Conservation (phyloP, 208 protist genomes). For the Novymonas esmeraldas region DNA sequence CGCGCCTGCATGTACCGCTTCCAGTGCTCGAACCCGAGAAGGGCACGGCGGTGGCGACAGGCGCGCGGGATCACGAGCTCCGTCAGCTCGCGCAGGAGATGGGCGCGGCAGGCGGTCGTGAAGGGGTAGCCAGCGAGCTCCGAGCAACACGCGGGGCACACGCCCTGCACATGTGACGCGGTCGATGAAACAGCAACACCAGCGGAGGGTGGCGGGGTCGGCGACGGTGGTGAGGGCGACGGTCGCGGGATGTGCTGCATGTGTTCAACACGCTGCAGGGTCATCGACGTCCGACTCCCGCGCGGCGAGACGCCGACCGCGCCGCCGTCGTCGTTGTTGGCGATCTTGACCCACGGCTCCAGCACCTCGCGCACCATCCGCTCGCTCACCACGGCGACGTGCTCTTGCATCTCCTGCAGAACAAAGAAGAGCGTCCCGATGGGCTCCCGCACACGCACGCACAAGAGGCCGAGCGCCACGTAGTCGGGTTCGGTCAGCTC, state of each 20-base stretch:
- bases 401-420: constrained; percentile 61
- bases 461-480: constrained; percentile 47
- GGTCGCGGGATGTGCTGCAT: constrained; percentile 16
- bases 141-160: constrained; percentile 27
- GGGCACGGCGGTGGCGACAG: constrained; percentile 36
- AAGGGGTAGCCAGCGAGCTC: constrained; percentile 52
- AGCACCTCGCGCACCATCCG: constrained; percentile 49
- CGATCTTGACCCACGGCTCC: constrained; percentile 39
- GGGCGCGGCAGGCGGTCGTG: constrained; percentile 38
- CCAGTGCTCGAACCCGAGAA: constrained; percentile 59
- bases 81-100: constrained; percentile 46
- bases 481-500: constrained; percentile 56
- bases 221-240: constrained; percentile 3
- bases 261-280: constrained; percentile 7
- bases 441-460: constrained; percentile 47
- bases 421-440: constrained; percentile 48
- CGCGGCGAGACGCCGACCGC: neutral
- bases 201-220: neutral
- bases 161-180: constrained; percentile 3
- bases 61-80: constrained; percentile 37
- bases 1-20: constrained; percentile 46
- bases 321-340: neutral
- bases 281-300: neutral
- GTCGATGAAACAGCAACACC: neutral
- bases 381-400: constrained; percentile 37